phyloP scores from a whole-genome alignment of 305 asterid species.

The Fraxinus paxiana region DNA sequence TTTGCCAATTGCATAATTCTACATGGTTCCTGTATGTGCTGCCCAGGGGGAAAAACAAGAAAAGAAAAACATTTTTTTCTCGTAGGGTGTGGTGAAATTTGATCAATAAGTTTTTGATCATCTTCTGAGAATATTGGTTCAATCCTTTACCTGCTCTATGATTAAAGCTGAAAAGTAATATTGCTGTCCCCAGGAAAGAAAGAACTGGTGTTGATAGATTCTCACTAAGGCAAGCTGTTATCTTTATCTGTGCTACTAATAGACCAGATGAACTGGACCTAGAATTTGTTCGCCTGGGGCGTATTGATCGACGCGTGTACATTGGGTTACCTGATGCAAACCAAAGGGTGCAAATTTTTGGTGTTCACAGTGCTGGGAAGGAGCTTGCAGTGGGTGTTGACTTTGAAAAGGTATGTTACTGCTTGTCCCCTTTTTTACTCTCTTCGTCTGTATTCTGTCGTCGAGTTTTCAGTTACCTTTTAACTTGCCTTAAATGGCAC shows the following conservation, averaged over 20 bases:
- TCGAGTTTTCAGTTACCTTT: conserved; percentile 13
- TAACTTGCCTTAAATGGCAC: conserved; percentile 4
- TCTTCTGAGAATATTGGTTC: neutral
- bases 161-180: conserved; percentile 11
- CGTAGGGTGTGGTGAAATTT: conserved; percentile 1
- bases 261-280: conserved; percentile 92
- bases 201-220: conserved; percentile 84
- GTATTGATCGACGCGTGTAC: conserved; percentile 92
- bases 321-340: conserved; percentile 96
- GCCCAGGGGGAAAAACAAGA: neutral
- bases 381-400: conserved; percentile 79
- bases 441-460: conserved; percentile 16
- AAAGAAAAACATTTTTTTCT: conserved; percentile 1
- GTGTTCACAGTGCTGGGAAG: conserved; percentile 93
- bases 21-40: neutral
- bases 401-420: conserved; percentile 63
- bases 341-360: conserved; percentile 92
- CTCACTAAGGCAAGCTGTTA: conserved; percentile 86
- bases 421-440: conserved; percentile 11
- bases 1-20: neutral
- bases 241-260: conserved; percentile 95
- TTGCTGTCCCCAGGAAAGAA: conserved; percentile 59
- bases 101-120: neutral
- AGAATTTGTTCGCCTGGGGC: conserved; percentile 83
- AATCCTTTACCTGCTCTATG: conserved; percentile 13